Evolutionary conservation across 495 filamentous ascomycete species (phyloP).

Genomic region (Hypoxylon trugodes): DNA sequence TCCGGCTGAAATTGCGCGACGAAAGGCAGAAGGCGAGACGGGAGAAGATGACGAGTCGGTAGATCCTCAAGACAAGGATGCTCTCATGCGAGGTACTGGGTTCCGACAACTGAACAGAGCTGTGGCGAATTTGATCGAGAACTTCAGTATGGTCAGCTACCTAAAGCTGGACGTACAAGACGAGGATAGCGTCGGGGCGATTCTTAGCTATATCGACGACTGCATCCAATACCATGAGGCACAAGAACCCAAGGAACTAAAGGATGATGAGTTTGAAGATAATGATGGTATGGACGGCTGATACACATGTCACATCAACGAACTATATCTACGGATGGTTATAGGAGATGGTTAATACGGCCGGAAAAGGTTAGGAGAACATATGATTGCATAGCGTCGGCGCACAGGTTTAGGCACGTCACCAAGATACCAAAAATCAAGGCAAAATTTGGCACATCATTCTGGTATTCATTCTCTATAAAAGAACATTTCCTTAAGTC

Average conservation of each 20-base stretch:
- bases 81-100: constrained; percentile 78
- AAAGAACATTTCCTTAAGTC: constrained; percentile 10
- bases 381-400: constrained; percentile 44
- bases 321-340: not conserved
- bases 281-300: constrained; percentile 53
- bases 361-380: not conserved
- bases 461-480: constrained; percentile 26
- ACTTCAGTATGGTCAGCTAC: constrained; percentile 97
- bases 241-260: constrained; percentile 89
- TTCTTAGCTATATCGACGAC: constrained; percentile 98
- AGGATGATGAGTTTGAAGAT: constrained; percentile 75
- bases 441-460: constrained; percentile 8
- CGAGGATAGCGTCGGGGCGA: constrained; percentile 88
- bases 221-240: constrained; percentile 95
- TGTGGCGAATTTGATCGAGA: constrained; percentile 89
- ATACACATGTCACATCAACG: not conserved
- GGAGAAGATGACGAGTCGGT: constrained; percentile 50
- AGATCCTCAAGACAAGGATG: constrained; percentile 67
- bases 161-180: constrained; percentile 88
- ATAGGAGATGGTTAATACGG: not conserved
- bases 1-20: constrained; percentile 58
- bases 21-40: constrained; percentile 47
- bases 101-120: constrained; percentile 84
- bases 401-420: constrained; percentile 27
- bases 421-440: constrained; percentile 33